phyloP scores from a whole-genome alignment of 345 rosid genomes.

The Eucalyptus microcorys region DNA sequence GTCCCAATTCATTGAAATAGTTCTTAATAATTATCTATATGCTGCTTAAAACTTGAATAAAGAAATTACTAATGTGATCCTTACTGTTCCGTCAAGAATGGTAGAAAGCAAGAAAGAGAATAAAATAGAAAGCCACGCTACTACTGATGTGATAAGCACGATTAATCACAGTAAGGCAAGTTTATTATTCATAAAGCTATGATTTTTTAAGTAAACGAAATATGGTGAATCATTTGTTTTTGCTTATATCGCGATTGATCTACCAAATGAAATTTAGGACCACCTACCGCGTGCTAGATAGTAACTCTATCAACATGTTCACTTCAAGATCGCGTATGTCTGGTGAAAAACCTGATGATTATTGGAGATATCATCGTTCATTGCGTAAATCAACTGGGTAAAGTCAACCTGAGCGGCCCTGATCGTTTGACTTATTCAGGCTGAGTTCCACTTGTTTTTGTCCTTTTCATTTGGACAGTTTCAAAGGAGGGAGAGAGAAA shows the following conservation, averaged over 20 bases:
- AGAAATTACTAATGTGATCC: neutral
- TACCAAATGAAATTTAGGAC: neutral
- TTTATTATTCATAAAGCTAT: neutral
- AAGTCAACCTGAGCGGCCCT: conserved; percentile 4
- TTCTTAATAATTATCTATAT: neutral
- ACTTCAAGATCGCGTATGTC: neutral
- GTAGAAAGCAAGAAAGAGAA: neutral
- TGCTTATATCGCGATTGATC: neutral
- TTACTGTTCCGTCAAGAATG: neutral
- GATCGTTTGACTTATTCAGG: neutral
- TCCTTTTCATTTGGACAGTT: neutral
- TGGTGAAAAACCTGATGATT: neutral
- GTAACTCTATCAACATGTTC: neutral
- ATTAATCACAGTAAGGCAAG: neutral
- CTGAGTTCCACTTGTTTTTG: neutral
- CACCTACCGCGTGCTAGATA: neutral
- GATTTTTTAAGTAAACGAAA: neutral
- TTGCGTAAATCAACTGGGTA: neutral
- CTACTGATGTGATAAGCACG: neutral
- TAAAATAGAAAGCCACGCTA: neutral
- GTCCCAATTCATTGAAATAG: neutral
- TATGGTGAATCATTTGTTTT: neutral
- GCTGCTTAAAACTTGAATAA: neutral
- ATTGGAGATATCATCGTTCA: neutral
- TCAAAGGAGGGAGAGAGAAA: neutral